Evolutionary conservation across 1,284 basidiomycete species (phyloP).

Genomic region (Pseudozyma tsukubaensis): DNA sequence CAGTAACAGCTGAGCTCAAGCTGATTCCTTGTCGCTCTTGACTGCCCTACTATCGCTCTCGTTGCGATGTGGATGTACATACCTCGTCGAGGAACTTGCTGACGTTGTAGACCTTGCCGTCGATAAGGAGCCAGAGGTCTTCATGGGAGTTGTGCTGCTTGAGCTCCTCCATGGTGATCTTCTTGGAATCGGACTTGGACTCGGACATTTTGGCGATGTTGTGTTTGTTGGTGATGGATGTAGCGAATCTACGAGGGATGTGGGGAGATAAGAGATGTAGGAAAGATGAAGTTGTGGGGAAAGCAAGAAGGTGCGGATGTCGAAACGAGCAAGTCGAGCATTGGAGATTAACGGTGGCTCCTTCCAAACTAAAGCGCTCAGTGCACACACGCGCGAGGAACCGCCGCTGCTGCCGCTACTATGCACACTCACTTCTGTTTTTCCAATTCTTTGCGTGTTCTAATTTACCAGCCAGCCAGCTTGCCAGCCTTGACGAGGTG

Average conservation of each 20-base stretch:
- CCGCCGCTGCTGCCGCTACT: neutral
- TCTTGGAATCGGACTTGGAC: conserved; percentile 52
- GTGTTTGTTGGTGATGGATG: too few species aligned
- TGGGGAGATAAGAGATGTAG: too few species aligned
- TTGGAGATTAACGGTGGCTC: too few species aligned
- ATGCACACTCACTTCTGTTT: conserved; percentile 15
- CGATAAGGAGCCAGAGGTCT: conserved; percentile 67
- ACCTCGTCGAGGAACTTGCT: conserved; percentile 97
- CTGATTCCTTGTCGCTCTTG: too few species aligned
- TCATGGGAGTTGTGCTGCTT: conserved; percentile 62
- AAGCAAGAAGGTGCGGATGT: conserved; percentile 1
- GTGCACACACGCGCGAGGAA: conserved; percentile 1
- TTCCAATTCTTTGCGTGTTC: too few species aligned
- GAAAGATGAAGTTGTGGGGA: conserved; percentile 2
- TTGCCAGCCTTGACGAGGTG: too few species aligned
- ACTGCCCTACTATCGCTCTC: neutral
- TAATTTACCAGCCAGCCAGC: too few species aligned
- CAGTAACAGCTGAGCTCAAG: too few species aligned
- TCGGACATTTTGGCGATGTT: conserved; percentile 33
- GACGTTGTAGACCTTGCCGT: conserved; percentile 82
- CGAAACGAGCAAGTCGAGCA: too few species aligned
- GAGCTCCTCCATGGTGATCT: conserved; percentile 66
- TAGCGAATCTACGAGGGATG: conserved; percentile 2
- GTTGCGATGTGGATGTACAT: conserved; percentile 54
- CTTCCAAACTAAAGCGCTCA: neutral